Evolutionary conservation across 2,329 filamentous ascomycete genomes (phyloP), one percentile per base, ranked within the genome.

Genomic region (Ambrosiella cleistominuta): DNA sequence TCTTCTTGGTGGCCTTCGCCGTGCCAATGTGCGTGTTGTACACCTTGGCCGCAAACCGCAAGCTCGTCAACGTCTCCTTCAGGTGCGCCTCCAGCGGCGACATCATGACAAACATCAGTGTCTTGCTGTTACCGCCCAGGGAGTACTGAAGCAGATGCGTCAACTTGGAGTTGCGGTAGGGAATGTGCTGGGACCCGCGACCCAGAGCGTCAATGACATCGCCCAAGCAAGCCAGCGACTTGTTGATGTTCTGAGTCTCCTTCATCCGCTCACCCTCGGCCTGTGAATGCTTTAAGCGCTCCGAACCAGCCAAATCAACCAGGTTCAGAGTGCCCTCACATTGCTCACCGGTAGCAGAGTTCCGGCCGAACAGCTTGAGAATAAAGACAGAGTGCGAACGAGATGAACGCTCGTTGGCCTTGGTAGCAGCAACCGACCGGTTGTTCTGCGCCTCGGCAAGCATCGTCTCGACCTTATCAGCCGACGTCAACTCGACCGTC

Each of bases 61-160:
- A 75, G 75, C 89, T 96, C 50, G 90, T 95, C 68, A 96, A 75
- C 2, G 90, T 96, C 75, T 98, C 93, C 66, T 85, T 86, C 63
- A 96, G 74, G 72, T 97, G 93, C 5, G 83, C 86, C 72, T 94
- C 87, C 60, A 97, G 74, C 39, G 93, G 93, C 64, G 86, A 93
- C 59, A 95, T 86, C 90, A 97, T 97, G 68, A 97, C 88, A 69
- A 98, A 95, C 93, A 98, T 98, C 65, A 98, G 83, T 0, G 93
- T 98, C 72, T 96, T 95, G 64, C 86, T 93, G 69, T 95, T 96
- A 13, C 93, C 93, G 3, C 93, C 91, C 7, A 98, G 75, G 2
- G 88, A 95, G 67, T 93, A 94, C 79, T 97, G 88, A 42, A 98
- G 78, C 52, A 98, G 77, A 67, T 96, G 95, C 7, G 93, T 98